phyloP scores from a whole-genome alignment of 345 rosid species.

The Moricandia arvensis region DNA sequence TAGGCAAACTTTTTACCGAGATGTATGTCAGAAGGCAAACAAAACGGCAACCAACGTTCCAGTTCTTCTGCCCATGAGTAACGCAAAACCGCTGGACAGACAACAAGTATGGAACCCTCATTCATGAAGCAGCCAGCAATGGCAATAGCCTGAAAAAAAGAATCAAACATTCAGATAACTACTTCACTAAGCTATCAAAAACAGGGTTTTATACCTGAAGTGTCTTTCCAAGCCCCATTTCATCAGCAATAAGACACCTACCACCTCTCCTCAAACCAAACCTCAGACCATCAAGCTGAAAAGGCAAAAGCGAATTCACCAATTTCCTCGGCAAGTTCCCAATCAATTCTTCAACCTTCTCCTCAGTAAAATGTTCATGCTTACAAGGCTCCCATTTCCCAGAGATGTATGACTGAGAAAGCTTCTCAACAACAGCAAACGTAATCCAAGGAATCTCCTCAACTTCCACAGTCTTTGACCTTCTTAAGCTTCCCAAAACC shows the following conservation, averaged over 20 bases:
- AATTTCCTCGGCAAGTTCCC: conserved; percentile 59
- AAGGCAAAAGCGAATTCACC: conserved; percentile 66
- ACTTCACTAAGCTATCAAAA: conserved; percentile 4
- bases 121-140: conserved; percentile 80
- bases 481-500: conserved; percentile 62
- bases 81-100: conserved; percentile 91
- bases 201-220: no score
- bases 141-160: conserved; percentile 79
- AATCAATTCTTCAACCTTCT: conserved; percentile 58
- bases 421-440: conserved; percentile 63
- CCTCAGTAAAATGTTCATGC: conserved; percentile 73
- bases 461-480: conserved; percentile 49
- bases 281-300: conserved; percentile 81
- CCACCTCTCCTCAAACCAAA: conserved; percentile 89
- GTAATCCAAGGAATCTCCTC: conserved; percentile 83
- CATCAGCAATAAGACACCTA: conserved; percentile 93
- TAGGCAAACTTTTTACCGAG: conserved; percentile 51
- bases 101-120: conserved; percentile 84
- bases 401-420: conserved; percentile 49
- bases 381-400: conserved; percentile 76
- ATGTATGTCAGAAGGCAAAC: conserved; percentile 89
- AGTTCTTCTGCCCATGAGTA: conserved; percentile 91
- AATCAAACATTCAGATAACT: conserved; percentile 11
- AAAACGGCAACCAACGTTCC: conserved; percentile 90
- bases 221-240: conserved; percentile 98